Evolutionary conservation across 176 grass and related monocot genomes (phyloP).

Genomic region (Bromus sterilis): DNA sequence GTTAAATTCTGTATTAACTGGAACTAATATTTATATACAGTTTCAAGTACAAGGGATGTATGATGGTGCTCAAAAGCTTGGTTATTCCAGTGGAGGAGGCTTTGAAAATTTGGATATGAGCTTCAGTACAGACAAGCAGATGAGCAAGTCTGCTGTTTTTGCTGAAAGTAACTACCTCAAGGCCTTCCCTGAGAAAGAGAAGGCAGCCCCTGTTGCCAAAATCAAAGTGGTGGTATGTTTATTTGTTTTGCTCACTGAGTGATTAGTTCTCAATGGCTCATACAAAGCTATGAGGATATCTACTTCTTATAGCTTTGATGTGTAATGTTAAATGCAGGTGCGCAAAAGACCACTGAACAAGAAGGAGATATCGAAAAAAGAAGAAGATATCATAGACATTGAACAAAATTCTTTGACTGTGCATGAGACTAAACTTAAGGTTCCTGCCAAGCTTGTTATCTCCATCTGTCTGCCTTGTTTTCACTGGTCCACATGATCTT

Average conservation of each 20-base stretch:
- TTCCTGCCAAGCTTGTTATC: slow-evolving; percentile 24
- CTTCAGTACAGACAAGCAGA: slow-evolving; percentile 43
- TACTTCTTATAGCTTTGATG: neutral
- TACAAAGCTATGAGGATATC: neutral
- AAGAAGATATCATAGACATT: slow-evolving; percentile 97
- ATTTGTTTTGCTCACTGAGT: neutral
- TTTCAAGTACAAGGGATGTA: slow-evolving; percentile 60
- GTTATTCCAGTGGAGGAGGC: slow-evolving; percentile 42
- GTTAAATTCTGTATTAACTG: neutral
- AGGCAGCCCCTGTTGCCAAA: slow-evolving; percentile 70
- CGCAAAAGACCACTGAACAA: slow-evolving; percentile 98
- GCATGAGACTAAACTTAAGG: slow-evolving; percentile 99
- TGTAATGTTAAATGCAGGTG: slow-evolving; percentile 47
- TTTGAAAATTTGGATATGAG: slow-evolving; percentile 50
- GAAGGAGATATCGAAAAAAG: slow-evolving; percentile 85
- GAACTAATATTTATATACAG: slow-evolving; percentile 33
- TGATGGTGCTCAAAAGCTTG: slow-evolving; percentile 49
- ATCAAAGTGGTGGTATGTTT: slow-evolving; percentile 99
- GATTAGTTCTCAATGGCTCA: neutral
- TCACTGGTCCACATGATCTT: neutral
- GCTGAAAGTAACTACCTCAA: slow-evolving; percentile 53
- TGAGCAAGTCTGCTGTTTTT: slow-evolving; percentile 44
- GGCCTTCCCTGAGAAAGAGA: slow-evolving; percentile 71
- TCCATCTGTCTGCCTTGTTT: slow-evolving; percentile 9
- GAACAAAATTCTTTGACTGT: slow-evolving; percentile 74